Evolutionary conservation across 2,329 filamentous ascomycete species (phyloP).

Genomic region (Arthrobotrys iridis): DNA sequence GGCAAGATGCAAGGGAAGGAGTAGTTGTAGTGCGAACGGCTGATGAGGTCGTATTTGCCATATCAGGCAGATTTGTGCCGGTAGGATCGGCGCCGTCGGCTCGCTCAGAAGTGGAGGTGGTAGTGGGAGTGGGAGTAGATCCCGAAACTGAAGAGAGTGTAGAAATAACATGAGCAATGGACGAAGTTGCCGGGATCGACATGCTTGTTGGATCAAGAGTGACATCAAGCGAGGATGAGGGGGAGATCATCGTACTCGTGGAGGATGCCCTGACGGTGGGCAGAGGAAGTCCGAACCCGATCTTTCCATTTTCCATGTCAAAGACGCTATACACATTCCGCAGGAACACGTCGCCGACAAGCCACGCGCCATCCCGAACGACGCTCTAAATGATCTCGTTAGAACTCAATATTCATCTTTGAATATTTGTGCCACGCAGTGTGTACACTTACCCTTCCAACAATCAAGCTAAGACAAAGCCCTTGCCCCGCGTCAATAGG

Average conservation of each 20-base stretch:
- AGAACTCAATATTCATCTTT: background rate
- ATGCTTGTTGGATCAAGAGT: background rate
- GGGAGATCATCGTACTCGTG: conserved; percentile 35
- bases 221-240: background rate
- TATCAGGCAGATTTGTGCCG: conserved; percentile 8
- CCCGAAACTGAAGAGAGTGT: background rate
- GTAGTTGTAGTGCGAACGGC: conserved; percentile 6
- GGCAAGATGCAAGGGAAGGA: conserved; percentile 4
- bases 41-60: conserved; percentile 28
- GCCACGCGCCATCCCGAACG: conserved; percentile 66
- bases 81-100: background rate
- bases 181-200: background rate
- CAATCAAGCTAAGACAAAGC: conserved; percentile 61
- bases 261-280: background rate
- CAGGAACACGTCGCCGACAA: conserved; percentile 85
- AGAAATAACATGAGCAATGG: conserved; percentile 17
- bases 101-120: conserved; percentile 11
- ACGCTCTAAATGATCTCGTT: conserved; percentile 23
- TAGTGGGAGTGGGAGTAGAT: conserved; percentile 9
- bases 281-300: conserved; percentile 65
- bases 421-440: too few relatives aligned
- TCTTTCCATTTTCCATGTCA: conserved; percentile 74
- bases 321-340: conserved; percentile 92
- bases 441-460: conserved; percentile 50
- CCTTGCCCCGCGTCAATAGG: conserved; percentile 58